Evolutionary conservation across 2,329 filamentous ascomycete species (phyloP), one percentile per base, ranked within the genome.

Genomic region (Xylaria sp.): DNA sequence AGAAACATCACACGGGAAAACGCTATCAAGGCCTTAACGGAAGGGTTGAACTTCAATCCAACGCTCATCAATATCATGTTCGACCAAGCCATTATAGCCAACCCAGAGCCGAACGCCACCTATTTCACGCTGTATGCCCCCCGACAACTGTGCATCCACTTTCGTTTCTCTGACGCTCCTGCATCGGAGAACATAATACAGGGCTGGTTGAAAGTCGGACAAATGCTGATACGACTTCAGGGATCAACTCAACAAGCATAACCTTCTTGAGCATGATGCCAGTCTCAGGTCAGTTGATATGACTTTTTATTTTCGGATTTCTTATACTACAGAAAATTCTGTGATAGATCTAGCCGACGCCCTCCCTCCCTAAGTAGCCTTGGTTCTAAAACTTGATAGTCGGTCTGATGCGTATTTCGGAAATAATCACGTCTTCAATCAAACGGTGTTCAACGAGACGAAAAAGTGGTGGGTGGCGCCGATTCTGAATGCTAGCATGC

Each of bases 381-480:
- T n/a, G 3, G 59, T 44, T 65, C 20, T 60, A 57, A 50, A n/a
- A 59, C 18, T 20, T n/a, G 13, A 52, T 9, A 85, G 82, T 39
- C 85, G 85, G 25, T 72, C 78, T 0, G 86, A 88, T 64, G 82
- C 81, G 4, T 84, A 78, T 79, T 81, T 86, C 61, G 86, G 86
- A 20, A 84, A 84, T 76, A 84, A 84, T 70, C 81, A 85, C 71
- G 65, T 82, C 63, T 88, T 88, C 79, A 86, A 88, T 76, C 77
- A 83, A 63, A 82, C 80, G 1, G 74, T 87, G 66, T 89, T 88
- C 73, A 81, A 84, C 59, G 74, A 81, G 60, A 82, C 81, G 0
- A 78, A 73, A 39, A 66, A 70, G 3, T 88, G 83, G 77, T 89
- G 85, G 86, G 84, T 81, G 0, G 78, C 64, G 0, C 73, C 79